Evolutionary conservation across 2,329 filamentous ascomycete species (phyloP), one percentile per base, ranked within the genome.

Genomic region (Cordyceps tenuipes): DNA sequence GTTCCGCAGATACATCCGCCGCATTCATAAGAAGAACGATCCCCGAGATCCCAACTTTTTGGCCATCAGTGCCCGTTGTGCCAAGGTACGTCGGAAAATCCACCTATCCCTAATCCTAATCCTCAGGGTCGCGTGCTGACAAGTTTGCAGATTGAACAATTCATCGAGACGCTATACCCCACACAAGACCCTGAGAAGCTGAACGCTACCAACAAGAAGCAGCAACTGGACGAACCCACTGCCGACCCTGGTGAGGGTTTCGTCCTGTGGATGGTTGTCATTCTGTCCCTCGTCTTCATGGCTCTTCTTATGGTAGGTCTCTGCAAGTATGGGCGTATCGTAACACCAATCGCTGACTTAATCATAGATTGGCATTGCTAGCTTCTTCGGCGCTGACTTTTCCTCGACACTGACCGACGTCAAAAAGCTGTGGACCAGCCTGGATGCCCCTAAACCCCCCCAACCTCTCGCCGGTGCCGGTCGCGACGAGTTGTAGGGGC

Each of bases 101-200:
- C 1, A n/a, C 15, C 8, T 9, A 17, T 12, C n/a, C 48, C 15
- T 31, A 49, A n/a, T 5, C 48, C 36, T 19, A 21, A 2, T 15
- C 17, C n/a, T 8, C 44, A 3, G 43, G 51, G 10, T 17, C 44
- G 43, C 29, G 36, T 43, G 50, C 68, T 71, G 62, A 65, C 61
- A 29, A 31, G 1, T 10, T 8, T 39, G 4, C 68, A 94, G 89
- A 90, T 96, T 65, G 92, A 97, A 73, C 89, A 94, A 78, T 96
- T 96, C 72, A 96, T 97, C 71, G 93, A 97, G 74, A 87, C 86
- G 5, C 85, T 97, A 66, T 97, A 92, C 83, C 94, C 94, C 3
- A 82, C 84, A 9, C 91, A 96, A 73, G 85, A 89, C 64, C 82
- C 89, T 49, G 86, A 88, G 68, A 77, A 78, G 63, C 72, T 83